Conservation (phyloP, 2,329 filamentous ascomycete species). For the Myriosclerotinia duriaeana region DNA sequence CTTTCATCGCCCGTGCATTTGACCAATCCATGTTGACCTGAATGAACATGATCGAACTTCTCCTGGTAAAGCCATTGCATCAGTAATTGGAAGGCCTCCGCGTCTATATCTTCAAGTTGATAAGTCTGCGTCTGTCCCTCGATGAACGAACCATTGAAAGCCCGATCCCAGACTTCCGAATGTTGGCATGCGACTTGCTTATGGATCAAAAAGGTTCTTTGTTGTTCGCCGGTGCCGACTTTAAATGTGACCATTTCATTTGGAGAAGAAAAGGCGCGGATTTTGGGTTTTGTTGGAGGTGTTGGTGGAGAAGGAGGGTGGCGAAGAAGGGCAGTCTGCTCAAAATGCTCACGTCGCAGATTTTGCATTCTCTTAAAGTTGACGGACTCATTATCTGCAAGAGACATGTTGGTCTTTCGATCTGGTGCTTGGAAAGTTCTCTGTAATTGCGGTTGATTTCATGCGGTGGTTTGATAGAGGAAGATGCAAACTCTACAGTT, state of each 20-base stretch:
- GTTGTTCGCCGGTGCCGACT: background rate
- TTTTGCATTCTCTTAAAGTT: background rate
- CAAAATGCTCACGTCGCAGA: background rate
- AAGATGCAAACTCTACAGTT: background rate
- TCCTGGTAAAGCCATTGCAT: slow-evolving; percentile 14
- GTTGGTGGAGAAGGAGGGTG: no score
- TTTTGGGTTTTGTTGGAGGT: no score
- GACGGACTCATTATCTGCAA: no score
- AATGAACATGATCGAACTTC: background rate
- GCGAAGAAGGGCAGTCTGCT: background rate
- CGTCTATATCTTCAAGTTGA: background rate
- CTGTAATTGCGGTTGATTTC: background rate
- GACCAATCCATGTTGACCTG: accelerated
- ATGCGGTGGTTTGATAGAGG: no score
- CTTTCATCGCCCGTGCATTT: background rate
- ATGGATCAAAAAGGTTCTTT: slow-evolving; percentile 2
- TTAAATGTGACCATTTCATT: slow-evolving; percentile 16
- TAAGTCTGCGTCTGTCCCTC: slow-evolving; percentile 15
- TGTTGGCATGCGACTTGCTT: slow-evolving; percentile 6
- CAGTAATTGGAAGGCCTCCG: background rate
- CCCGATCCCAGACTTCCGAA: slow-evolving; percentile 10
- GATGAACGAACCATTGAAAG: slow-evolving; percentile 6
- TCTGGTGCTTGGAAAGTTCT: background rate
- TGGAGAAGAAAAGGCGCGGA: background rate
- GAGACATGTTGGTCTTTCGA: no score